Evolutionary conservation across 78 protist species (phyloP), one percentile per base, ranked within the genome.

Genomic region (Cavenderia fasciculata): DNA sequence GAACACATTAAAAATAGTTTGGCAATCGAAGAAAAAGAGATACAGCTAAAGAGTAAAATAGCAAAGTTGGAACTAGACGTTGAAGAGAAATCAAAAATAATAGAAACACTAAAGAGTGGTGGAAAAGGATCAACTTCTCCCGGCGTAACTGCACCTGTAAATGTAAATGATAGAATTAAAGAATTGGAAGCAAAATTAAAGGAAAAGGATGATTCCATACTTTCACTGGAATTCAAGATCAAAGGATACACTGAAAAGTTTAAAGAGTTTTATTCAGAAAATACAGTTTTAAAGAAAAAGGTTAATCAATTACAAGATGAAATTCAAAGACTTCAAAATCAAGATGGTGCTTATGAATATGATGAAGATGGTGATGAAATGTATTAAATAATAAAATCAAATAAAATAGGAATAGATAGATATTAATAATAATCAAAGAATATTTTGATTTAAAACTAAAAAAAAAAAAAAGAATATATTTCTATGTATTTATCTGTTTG

Each of bases 101-200:
- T 79, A 46, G 88, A 79, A 27, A 41, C 40, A 21, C 25, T 61
- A 2, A 41, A 36, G 12, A 41, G 25, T 18, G 11, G 27, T 19
- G 27, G 25, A 21, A 29, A 49, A 54, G 54, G 54, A 54, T 38
- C 66, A 38, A 66, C 51, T 6, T 54, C 54, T 34, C n/a, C n/a
- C n/a, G n/a, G n/a, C n/a, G n/a, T n/a, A 52, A 52, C 21, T 21
- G 21, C 10, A 52, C 10, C 21, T 21, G n/a, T 52, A 52, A 52
- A 21, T 3, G n/a, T 52, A 61, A 34, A 12, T 27, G 70, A 79
- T 3, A 65, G 40, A 40, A 79, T 79, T 40, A 65, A 52, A 21
- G 59, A 63, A 66, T 66, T 79, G 8, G 88, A 79, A 54, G 27
- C 46, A 40, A 47, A 66, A 66, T 40, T 79, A 62, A 66, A 70